A percentile compares a stretch with the other conserved stretches of the same genome.
Conservation (phyloP, 352 stramenopile genomes). For the Phytophthora citricola region DNA sequence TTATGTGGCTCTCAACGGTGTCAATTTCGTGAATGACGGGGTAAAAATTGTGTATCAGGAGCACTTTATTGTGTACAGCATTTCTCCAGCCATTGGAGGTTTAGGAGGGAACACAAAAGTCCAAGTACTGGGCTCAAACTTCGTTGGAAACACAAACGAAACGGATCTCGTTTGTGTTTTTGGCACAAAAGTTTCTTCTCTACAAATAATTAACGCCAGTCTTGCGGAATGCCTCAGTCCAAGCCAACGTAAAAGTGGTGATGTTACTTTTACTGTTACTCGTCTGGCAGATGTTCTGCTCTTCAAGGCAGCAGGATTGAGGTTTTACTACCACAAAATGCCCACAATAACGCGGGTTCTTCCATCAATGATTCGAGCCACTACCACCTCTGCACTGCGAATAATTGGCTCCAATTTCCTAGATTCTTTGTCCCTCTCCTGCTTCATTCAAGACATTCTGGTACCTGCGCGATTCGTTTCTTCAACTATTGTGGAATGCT, state of each 20-base stretch:
- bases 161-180: conserved; percentile 47
- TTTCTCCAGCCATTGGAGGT: conserved; percentile 51
- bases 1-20: conserved; percentile 54
- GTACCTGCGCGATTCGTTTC: conserved; percentile 42
- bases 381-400: conserved; percentile 13
- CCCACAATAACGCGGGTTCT: conserved; percentile 22
- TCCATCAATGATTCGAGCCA: conserved; percentile 27
- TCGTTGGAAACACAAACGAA: conserved; percentile 14
- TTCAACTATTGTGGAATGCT: conserved; percentile 34
- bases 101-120: conserved; percentile 52
- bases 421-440: conserved; percentile 47
- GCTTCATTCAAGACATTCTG: conserved; percentile 29
- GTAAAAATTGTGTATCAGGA: conserved; percentile 56
- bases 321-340: conserved; percentile 29
- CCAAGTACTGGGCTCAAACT: conserved; percentile 36
- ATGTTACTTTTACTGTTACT: conserved; percentile 32
- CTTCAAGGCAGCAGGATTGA: conserved; percentile 5
- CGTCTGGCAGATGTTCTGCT: conserved; percentile 8
- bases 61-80: conserved; percentile 33
- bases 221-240: conserved; percentile 37
- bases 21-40: conserved; percentile 49
- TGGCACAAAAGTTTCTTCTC: conserved; percentile 17
- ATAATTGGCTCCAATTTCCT: conserved; percentile 45
- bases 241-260: conserved; percentile 4
- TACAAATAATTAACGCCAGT: conserved; percentile 29